Conservation (phyloP, 2,329 filamentous ascomycete species). For the Nothopassalora personata region DNA sequence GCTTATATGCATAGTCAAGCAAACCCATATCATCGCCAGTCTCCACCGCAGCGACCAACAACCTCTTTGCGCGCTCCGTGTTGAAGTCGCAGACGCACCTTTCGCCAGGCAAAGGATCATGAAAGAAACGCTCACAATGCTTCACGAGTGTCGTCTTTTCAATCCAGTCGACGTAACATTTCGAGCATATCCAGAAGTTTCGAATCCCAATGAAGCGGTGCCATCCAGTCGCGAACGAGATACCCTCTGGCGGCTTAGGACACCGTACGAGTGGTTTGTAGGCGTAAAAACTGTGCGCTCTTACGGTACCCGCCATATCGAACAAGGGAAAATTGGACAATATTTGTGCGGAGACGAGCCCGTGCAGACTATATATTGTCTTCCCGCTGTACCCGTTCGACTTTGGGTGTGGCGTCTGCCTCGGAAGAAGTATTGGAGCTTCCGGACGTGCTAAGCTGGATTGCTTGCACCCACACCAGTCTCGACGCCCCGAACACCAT, state of each 20-base stretch:
- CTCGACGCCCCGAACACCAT: not conserved
- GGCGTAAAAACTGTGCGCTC: not conserved
- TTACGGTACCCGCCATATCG: not conserved
- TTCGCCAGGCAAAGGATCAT: not conserved
- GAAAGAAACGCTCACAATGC: not conserved
- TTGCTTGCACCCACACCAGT: not conserved
- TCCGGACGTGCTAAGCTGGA: not conserved
- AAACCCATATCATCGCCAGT: not conserved
- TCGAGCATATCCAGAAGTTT: not conserved
- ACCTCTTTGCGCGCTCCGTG: not conserved
- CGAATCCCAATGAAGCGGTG: not conserved
- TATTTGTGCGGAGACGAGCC: not conserved
- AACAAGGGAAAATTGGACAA: not conserved
- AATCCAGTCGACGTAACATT: not conserved
- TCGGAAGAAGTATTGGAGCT: not conserved
- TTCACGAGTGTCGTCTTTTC: not conserved
- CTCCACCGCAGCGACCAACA: not conserved
- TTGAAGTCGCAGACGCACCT: not conserved
- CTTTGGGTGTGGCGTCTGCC: not conserved
- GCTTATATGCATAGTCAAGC: not conserved
- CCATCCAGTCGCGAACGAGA: not conserved
- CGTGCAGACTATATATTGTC: not conserved
- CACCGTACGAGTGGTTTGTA: not conserved
- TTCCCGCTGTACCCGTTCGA: not conserved
- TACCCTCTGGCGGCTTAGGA: not conserved